Conservation (phyloP, 192 early-diverging fungal species). For the Mortierella claussenii region DNA sequence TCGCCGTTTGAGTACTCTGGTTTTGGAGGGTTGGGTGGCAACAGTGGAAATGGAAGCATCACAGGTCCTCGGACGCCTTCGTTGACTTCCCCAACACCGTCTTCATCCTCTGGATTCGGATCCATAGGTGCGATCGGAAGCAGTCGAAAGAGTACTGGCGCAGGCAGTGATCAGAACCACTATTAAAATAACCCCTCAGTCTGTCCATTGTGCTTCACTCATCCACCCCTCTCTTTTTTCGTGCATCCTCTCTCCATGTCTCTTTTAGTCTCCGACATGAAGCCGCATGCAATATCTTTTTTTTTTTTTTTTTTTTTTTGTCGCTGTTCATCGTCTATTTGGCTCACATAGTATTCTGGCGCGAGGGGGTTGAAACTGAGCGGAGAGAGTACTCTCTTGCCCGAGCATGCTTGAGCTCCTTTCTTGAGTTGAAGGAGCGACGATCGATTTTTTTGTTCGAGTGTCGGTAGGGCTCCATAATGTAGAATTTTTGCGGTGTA, state of each 20-base stretch:
- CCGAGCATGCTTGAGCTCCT: slow-evolving; percentile 20
- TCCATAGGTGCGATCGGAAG: slow-evolving; percentile 27
- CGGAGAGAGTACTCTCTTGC: background rate
- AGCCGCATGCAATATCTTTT: no score
- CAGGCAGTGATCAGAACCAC: background rate
- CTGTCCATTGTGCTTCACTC: slow-evolving; percentile 3
- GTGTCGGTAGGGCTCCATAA: slow-evolving; percentile 21
- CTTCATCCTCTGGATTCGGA: slow-evolving; percentile 8
- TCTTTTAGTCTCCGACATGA: background rate
- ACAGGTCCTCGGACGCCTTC: background rate
- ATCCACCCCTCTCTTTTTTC: no score
- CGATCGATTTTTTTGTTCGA: slow-evolving; percentile 22
- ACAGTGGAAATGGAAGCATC: background rate
- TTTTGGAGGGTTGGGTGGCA: slow-evolving; percentile 22
- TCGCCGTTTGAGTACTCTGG: slow-evolving; percentile 29
- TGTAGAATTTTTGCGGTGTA: slow-evolving; percentile 8
- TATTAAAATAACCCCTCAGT: background rate
- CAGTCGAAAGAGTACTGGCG: slow-evolving; percentile 7
- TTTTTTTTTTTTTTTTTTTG: background rate
- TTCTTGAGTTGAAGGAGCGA: slow-evolving; percentile 23
- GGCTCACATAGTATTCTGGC: no score
- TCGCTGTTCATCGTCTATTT: background rate
- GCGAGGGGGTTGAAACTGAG: no score
- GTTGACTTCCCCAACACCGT: slow-evolving; percentile 1
- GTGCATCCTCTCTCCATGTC: no score